Base-by-base conservation (phyloP, 768 basidiomycete genomes). In the Leucosporidium yakuticum region DNA sequence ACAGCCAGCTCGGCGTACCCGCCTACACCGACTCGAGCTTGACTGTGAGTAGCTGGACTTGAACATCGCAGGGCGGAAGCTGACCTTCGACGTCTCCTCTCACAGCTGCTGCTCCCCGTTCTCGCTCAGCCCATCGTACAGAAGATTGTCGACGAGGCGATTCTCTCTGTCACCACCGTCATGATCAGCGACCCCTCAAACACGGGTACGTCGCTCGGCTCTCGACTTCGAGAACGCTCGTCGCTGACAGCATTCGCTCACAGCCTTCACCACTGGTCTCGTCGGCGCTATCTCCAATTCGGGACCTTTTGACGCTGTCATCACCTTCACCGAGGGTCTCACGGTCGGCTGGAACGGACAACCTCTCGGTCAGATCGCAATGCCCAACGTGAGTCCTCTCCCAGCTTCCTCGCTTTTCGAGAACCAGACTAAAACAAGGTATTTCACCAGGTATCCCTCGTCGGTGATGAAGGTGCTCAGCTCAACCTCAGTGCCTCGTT, bases 61-160 rank as follows among this genome's bases (percentile, higher is more conserved):
- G 25, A 6, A 12, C 2, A 1, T 31, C 4, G 25, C 2, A 3
- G 11, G n/a, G 14, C 4, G 9, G 8, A 9, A 17, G 39, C 14
- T 59, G 57, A 59, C 39, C 17, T 55, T 56, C 5, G 51, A 4
- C 48, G n/a, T 6, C 4, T 51, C 3, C 12, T 17, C 20, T 0
- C 27, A 4, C 60, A 71, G 69, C 77, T 87, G 47, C 84, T 89
- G 62, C 80, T 90, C 9, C 88, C 87, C 9, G 74, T 87, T 51
- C 82, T 90, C 65, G 88, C 88, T 0, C 81, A 84, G 62, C 88
- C 88, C 6, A 88, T 90, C 64, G 88, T 89, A 8, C 87, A 89
- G 76, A 84, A 83, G 69, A 82, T 89, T 64, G 86, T 89, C 51
- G 80, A 82, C 8, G 84, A 81, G 23, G 83, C 86, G 23, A 76